Evolutionary conservation across 306 rosid species (phyloP), one percentile per base, ranked within the genome.

Genomic region (Trifolium pratense): DNA sequence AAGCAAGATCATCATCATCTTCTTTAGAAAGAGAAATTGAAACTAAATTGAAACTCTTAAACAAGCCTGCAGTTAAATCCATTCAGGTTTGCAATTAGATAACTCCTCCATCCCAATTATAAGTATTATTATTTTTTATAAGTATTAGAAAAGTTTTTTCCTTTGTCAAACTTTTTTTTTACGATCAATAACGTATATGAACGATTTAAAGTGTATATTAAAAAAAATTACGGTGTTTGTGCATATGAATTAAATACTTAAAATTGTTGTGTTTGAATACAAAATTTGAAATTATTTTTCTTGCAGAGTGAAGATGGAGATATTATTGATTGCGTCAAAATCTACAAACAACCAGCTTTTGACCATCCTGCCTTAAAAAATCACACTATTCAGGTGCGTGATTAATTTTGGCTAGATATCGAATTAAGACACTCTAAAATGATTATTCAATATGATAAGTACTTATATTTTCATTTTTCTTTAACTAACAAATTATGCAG

Each of bases 251-350:
- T 34, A 34, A 34, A 34, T 34, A 34, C 37, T 34, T 34, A 5
- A 34, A 34, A 25, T 49, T 16, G 6, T 7, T 16, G 46, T 1
- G 5, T 40, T 40, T 42, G n/a, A 40, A 55, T n/a, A 52, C 5
- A 42, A 53, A 52, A 0, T 20, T 11, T 68, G 17, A 14, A 13
- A 26, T 18, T 32, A 43, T 11, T 42, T 12, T 36, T 21, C 0
- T 0, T 76, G 49, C 43, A 87, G 92, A 87, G 91, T 69, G 85
- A 84, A 46, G 87, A 90, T 79, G 91, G 87, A 53, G 96, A 90
- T 42, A 84, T 84, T 20, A 62, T 87, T 23, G 88, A 87, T 16
- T 87, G 96, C 1, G 83, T 87, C 15, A 78, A 79, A 62, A 83
- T 86, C 39, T 69, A 84, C 34, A 74, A 87, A 3, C 91, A 86